Evolutionary conservation across 768 basidiomycete genomes (phyloP).

Genomic region (Leccinellum albellum): DNA sequence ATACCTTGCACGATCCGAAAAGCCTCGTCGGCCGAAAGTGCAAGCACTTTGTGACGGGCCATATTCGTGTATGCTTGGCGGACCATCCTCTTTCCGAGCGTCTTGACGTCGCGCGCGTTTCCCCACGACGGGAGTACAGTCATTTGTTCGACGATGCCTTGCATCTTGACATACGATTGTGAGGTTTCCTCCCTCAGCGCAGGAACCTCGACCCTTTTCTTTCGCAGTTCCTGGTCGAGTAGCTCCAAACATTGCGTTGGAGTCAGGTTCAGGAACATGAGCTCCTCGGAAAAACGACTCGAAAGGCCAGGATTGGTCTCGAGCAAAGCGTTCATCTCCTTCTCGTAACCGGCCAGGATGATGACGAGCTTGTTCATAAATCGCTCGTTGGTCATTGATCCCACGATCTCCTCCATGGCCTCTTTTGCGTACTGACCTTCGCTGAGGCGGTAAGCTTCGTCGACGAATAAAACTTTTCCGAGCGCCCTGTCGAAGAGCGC

Average conservation of each 20-base stretch:
- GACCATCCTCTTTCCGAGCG: neutral
- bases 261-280: neutral
- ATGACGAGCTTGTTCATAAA: neutral
- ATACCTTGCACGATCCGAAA: neutral
- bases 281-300: neutral
- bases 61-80: neutral
- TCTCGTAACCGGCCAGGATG: neutral
- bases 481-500: neutral
- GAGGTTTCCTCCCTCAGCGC: neutral
- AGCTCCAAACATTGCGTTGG: neutral
- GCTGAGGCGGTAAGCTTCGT: neutral
- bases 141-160: neutral
- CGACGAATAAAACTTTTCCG: neutral
- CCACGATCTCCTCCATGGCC: neutral
- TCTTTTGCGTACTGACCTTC: neutral
- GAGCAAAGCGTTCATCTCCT: neutral
- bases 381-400: neutral
- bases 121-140: neutral
- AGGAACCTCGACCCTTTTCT: neutral
- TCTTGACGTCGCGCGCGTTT: neutral
- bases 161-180: neutral
- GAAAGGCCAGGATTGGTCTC: neutral
- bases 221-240: neutral
- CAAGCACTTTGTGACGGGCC: neutral
- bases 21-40: neutral